These are phyloP conservation scores for Erodium chrysanthum DNA, from an alignment of 441 rosid genomes.

Conservation along the genomic window DNA sequence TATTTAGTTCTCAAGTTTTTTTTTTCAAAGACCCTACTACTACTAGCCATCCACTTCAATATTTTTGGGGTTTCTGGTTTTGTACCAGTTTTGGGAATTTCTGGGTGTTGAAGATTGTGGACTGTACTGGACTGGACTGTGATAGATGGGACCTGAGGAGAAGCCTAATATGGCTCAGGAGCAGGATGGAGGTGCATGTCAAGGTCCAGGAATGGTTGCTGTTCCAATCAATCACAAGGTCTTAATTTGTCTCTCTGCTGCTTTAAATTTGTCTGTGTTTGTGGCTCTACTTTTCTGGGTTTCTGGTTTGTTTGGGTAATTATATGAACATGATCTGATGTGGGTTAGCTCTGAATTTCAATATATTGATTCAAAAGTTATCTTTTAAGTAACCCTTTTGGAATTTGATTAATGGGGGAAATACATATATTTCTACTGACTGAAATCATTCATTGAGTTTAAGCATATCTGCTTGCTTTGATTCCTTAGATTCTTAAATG, in stretches of 20 bases:
- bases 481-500: neutral
- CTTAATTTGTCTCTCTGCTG: neutral
- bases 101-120: slow-evolving; percentile 8
- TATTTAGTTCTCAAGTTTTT: neutral
- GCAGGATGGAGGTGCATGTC: neutral
- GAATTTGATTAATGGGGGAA: neutral
- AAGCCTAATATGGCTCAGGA: slow-evolving; percentile 9
- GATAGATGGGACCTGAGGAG: neutral
- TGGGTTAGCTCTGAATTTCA: slow-evolving; percentile 7
- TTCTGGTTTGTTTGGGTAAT: neutral
- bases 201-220: neutral
- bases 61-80: neutral
- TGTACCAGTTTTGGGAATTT: neutral
- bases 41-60: neutral
- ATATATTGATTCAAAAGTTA: neutral
- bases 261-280: neutral
- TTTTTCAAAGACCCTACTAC: neutral
- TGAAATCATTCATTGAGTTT: slow-evolving; percentile 3
- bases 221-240: slow-evolving; percentile 5
- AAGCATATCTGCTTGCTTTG: neutral
- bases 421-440: neutral
- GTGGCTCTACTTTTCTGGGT: neutral
- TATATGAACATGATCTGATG: neutral
- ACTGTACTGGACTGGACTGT: neutral
- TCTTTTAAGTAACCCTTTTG: neutral